phyloP scores from a whole-genome alignment of 225 moss, liverwort and hornwort genomes.

The Bryum argenteum region DNA sequence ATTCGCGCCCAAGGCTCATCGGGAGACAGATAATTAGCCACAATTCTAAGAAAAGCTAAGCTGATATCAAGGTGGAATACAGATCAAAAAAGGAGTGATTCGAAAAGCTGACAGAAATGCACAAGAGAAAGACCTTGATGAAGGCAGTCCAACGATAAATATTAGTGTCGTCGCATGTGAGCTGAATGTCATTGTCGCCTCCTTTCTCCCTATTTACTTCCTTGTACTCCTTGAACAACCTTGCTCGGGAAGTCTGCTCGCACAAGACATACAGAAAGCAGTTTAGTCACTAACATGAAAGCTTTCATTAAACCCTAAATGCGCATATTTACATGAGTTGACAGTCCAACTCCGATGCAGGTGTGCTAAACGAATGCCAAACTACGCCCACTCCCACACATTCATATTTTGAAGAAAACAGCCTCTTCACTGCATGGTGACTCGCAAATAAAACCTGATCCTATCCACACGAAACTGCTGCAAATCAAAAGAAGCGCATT shows the following conservation, averaged over 20 bases:
- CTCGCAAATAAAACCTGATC: background rate
- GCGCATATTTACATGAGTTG: too few relatives aligned
- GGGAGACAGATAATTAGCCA: background rate
- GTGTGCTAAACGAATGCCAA: too few relatives aligned
- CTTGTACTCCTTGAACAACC: conserved; percentile 96
- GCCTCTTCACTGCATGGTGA: background rate
- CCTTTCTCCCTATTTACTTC: conserved; percentile 94
- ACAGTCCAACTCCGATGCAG: too few relatives aligned
- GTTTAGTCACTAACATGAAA: background rate
- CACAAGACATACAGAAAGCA: conserved; percentile 5
- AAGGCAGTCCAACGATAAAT: conserved; percentile 97
- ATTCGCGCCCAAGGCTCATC: conserved; percentile 5
- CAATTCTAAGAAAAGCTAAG: background rate
- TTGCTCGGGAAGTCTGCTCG: conserved; percentile 72
- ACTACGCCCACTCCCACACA: background rate
- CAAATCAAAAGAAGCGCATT: background rate
- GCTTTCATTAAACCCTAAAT: background rate
- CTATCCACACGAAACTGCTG: background rate
- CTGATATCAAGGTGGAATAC: background rate
- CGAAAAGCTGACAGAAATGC: background rate
- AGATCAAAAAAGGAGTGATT: conserved; percentile 13
- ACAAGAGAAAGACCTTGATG: conserved; percentile 60
- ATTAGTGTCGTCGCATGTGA: conserved; percentile 91
- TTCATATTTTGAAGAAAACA: background rate
- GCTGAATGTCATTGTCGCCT: conserved; percentile 88